A percentile compares a stretch with the other conserved stretches of the same genome.
Evolutionary conservation across 2,329 filamentous ascomycete species (phyloP).

Genomic region (Aspergillus brasiliensis): DNA sequence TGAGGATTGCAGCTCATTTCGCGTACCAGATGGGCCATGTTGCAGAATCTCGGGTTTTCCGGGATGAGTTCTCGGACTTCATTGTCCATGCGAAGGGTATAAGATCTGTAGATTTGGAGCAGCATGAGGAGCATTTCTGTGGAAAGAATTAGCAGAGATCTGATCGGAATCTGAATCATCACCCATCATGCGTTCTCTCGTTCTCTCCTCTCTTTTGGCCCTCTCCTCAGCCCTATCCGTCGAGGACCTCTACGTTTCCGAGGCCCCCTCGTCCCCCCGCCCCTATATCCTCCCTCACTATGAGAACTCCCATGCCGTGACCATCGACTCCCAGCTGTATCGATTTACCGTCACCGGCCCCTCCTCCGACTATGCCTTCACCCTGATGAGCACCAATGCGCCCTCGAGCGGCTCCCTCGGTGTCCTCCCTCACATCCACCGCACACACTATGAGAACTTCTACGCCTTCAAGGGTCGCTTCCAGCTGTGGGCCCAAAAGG

Average conservation of each 20-base stretch:
- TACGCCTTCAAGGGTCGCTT: slow-evolving; percentile 49
- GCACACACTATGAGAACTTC: slow-evolving; percentile 51
- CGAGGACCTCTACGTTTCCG: slow-evolving; percentile 28
- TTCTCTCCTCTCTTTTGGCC: slow-evolving; percentile 8
- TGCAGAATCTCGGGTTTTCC: not conserved
- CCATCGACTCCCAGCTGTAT: slow-evolving; percentile 42
- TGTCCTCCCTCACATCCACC: slow-evolving; percentile 49
- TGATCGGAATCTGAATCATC: not conserved
- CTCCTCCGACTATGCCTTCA: slow-evolving; percentile 50
- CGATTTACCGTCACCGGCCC: slow-evolving; percentile 49
- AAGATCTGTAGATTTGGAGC: not conserved
- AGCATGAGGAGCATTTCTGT: not conserved
- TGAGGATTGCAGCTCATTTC: not conserved
- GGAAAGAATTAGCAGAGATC: not conserved
- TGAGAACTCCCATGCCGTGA: slow-evolving; percentile 34
- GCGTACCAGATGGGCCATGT: not conserved
- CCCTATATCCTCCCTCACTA: slow-evolving; percentile 42
- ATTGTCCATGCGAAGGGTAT: not conserved
- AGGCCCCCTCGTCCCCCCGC: slow-evolving; percentile 35
- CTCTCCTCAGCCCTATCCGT: slow-evolving; percentile 12
- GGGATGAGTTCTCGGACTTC: not conserved
- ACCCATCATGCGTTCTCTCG: slow-evolving; percentile 1
- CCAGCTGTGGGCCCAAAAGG: slow-evolving; percentile 49
- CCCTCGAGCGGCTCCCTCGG: slow-evolving; percentile 41
- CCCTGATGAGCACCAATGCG: slow-evolving; percentile 48